phyloP scores from a whole-genome alignment of 768 basidiomycete genomes.

The Leucocoprinus leucothites region DNA sequence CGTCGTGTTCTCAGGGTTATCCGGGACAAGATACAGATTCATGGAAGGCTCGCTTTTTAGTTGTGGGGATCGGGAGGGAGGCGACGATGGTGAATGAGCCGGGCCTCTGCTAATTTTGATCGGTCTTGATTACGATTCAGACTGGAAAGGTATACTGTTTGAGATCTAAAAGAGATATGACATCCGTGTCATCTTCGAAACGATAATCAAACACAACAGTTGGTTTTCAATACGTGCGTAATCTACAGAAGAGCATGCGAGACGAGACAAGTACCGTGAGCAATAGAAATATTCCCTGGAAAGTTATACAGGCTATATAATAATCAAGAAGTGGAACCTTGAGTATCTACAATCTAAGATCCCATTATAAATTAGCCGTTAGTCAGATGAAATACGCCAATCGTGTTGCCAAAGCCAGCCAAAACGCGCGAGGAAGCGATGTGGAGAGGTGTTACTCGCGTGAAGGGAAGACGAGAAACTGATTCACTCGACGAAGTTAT shows the following conservation, averaged over 20 bases:
- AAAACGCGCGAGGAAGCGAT: slow-evolving; percentile 47
- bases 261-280: neutral
- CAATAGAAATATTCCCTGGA: neutral
- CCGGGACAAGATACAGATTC: slow-evolving; percentile 51
- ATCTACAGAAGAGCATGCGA: slow-evolving; percentile 3
- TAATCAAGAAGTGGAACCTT: slow-evolving; percentile 1
- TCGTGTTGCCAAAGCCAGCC: slow-evolving; percentile 79
- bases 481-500: slow-evolving; percentile 20
- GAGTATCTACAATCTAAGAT: neutral
- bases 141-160: neutral
- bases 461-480: slow-evolving; percentile 71
- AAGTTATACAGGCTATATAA: slow-evolving; percentile 12
- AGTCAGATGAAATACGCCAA: slow-evolving; percentile 52
- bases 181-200: neutral
- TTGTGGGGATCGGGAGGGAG: neutral
- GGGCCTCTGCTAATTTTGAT: neutral
- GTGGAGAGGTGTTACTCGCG: slow-evolving; percentile 64
- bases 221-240: neutral
- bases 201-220: slow-evolving; percentile 2
- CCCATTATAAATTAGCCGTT: slow-evolving; percentile 10
- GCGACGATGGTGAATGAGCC: neutral
- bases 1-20: slow-evolving; percentile 46
- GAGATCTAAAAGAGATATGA: neutral
- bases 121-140: neutral
- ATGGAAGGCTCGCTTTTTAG: slow-evolving; percentile 21